Evolutionary conservation across 768 basidiomycete species (phyloP), one percentile per base, ranked within the genome.

Genomic region (Rossbeevera mucosa): DNA sequence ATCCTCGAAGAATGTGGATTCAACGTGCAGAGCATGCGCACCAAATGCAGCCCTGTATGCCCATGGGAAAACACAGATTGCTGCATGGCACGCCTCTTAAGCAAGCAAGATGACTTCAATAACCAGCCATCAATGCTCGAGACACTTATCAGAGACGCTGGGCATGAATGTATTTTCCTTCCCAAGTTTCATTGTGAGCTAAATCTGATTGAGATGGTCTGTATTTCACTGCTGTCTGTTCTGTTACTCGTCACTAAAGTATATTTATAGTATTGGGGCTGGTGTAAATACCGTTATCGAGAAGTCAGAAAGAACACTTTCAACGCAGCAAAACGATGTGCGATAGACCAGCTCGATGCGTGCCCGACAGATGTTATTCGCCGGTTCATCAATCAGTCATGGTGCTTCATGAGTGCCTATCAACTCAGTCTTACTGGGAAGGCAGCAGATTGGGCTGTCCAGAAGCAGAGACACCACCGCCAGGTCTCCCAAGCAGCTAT

Each of bases 121-220:
- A 53, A 63, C 33, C 61, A 66, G 25, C 0, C 21, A 13, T 65
- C 62, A 21, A 59, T 65, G 58, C 55, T 71, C 7, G 54, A 67
- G 47, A 48, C 9, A 0, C 11, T 55, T 2, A 64, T 65, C 42
- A 56, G 48, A 18, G 50, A 51, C 3, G 44, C 58, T 4, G 68
- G 70, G 0, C 65, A 71, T 53, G 7, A 48, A n/a, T 66, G 64
- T 22, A 52, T 71, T 7, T 72, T 73, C 46, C 50, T 67, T 0
- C 70, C 64, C 1, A 74, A 74, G 56, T 74, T 70, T 38, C 67
- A 74, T 26, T 72, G 71, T 51, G 66, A 74, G 51, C 56, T 72
- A 0, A 73, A 73, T 47, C 64, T 65, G n/a, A 58, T 73, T n/a
- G 47, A 53, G 24, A 53, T 53, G 47, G 47, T 51, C 2, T 38